These are phyloP conservation scores for Fusarium sp. DNA, from an alignment of 2,329 filamentous ascomycete species.

Conservation along the genomic window DNA sequence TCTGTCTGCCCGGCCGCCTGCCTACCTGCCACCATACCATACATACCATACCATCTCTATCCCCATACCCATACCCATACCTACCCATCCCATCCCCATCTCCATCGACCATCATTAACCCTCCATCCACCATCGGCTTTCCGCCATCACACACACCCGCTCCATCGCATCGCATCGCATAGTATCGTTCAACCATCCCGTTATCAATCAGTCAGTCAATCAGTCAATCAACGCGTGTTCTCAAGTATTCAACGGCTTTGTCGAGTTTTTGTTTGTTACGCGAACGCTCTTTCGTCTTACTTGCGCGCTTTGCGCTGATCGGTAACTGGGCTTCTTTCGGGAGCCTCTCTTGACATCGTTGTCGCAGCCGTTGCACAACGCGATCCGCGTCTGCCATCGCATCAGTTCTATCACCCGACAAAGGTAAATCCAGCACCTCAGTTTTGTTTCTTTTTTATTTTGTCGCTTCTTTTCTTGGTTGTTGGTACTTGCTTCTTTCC, in stretches of 20 bases:
- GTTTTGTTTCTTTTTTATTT: constrained; percentile 19
- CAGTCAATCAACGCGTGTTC: constrained; percentile 26
- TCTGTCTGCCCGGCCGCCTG: constrained; percentile 32
- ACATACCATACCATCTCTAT: constrained; percentile 8
- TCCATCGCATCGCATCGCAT: constrained; percentile 30
- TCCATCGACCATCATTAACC: constrained; percentile 38
- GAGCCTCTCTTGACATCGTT: constrained; percentile 37
- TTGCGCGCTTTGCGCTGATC: constrained; percentile 16
- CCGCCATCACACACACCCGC: constrained; percentile 45
- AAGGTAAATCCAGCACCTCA: constrained; percentile 40
- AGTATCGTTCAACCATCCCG: constrained; percentile 40
- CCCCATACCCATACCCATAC: constrained; percentile 14
- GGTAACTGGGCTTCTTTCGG: constrained; percentile 3
- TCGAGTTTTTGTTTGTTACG: constrained; percentile 31
- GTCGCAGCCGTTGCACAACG: constrained; percentile 44
- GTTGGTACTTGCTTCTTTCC: background rate
- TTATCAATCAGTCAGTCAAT: constrained; percentile 11
- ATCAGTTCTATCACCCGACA: constrained; percentile 42
- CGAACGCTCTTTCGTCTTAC: constrained; percentile 35
- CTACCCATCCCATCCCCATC: constrained; percentile 16
- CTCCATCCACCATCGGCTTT: constrained; percentile 44
- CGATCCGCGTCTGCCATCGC: constrained; percentile 42
- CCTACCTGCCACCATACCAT: constrained; percentile 13
- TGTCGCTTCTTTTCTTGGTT: background rate
- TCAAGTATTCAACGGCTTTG: constrained; percentile 18